These are phyloP conservation scores for Purpureocillium lavendulum DNA, from an alignment of 2,329 filamentous ascomycete species.

Conservation along the genomic window DNA sequence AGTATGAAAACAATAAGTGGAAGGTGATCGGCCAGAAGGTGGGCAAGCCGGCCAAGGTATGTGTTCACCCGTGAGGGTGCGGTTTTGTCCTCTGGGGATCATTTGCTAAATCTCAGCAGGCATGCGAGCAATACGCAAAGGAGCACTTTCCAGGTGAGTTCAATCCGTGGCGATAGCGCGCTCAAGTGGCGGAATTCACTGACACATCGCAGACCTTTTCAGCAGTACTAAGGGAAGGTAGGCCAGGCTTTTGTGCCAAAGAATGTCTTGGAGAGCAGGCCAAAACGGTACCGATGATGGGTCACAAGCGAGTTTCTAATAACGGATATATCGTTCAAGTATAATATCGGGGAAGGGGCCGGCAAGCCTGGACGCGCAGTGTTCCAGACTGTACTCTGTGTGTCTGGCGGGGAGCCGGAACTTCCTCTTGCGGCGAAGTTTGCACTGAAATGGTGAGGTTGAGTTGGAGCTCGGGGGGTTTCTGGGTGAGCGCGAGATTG, in stretches of 20 bases:
- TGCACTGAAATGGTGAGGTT: background rate
- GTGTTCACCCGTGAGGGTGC: background rate
- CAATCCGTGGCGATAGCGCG: background rate
- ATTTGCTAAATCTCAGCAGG: constrained; percentile 18
- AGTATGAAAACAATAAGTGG: constrained; percentile 98
- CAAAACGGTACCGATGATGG: no score
- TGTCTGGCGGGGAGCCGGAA: no score
- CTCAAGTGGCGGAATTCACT: background rate
- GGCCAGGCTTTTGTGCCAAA: no score
- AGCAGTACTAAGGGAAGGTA: constrained; percentile 29
- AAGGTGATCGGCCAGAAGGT: constrained; percentile 95
- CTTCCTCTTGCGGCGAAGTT: background rate
- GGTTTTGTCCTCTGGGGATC: background rate
- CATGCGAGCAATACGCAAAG: constrained; percentile 77
- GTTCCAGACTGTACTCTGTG: no score
- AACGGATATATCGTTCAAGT: no score
- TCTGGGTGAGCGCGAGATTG: background rate
- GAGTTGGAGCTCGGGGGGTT: background rate
- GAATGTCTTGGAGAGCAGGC: no score
- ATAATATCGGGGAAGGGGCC: no score
- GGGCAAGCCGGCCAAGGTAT: constrained; percentile 85
- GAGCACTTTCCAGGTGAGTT: constrained; percentile 68
- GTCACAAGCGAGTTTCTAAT: no score
- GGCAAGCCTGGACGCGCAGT: no score
- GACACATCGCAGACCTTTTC: constrained; percentile 23